A percentile compares a stretch with the other conserved stretches of the same genome.
These are phyloP conservation scores for Sclerotinia subarctica DNA, from an alignment of 2,329 filamentous ascomycete species.

Conservation along the genomic window DNA sequence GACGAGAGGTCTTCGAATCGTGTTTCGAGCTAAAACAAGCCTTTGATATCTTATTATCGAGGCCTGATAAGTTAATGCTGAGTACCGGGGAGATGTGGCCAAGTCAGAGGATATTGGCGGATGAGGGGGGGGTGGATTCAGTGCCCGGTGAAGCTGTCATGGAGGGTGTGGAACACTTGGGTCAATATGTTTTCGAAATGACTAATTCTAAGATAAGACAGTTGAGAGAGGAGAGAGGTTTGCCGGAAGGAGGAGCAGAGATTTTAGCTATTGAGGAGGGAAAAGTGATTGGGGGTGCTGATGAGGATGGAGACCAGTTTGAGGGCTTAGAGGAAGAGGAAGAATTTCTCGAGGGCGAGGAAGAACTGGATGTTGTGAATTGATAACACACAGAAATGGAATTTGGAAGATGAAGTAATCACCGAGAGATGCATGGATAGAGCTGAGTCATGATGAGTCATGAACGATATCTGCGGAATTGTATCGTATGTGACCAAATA, in stretches of 20 bases:
- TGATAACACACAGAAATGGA: neutral
- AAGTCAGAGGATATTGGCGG: slow-evolving; percentile 51
- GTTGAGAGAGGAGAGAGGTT: slow-evolving; percentile 34
- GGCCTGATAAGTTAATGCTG: slow-evolving; percentile 77
- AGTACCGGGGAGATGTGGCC: slow-evolving; percentile 86
- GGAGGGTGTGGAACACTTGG: slow-evolving; percentile 89
- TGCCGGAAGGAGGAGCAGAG: slow-evolving; percentile 23
- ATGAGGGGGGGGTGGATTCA: slow-evolving; percentile 44
- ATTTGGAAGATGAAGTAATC: neutral
- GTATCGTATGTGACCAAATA: neutral
- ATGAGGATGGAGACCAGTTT: neutral
- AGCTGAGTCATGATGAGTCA: neutral
- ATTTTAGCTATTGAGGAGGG: neutral
- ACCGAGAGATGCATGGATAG: neutral
- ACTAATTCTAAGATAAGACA: slow-evolving; percentile 52
- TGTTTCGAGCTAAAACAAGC: slow-evolving; percentile 85
- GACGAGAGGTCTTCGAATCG: slow-evolving; percentile 81
- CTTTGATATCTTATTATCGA: slow-evolving; percentile 72
- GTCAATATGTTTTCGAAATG: slow-evolving; percentile 97
- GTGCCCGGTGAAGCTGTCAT: slow-evolving; percentile 65
- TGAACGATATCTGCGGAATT: neutral
- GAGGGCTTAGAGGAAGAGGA: neutral
- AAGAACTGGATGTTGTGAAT: slow-evolving; percentile 2
- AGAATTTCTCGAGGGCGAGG: neutral
- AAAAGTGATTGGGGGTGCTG: neutral